Evolutionary conservation across 2,329 filamentous ascomycete genomes (phyloP).

Genomic region (Rhytidhysteron rufulum): DNA sequence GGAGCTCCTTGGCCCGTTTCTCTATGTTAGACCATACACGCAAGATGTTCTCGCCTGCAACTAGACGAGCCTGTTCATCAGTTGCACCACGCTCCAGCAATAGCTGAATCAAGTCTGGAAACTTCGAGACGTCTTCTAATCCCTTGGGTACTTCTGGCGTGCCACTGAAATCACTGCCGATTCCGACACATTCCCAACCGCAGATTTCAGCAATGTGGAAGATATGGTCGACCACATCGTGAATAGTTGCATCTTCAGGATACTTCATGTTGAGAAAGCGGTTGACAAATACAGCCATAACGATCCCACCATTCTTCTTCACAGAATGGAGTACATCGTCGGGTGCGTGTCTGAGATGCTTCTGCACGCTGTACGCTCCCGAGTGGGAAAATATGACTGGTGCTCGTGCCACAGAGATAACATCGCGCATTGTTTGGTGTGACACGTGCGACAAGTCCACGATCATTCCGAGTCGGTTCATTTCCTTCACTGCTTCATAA

Average conservation of each 20-base stretch:
- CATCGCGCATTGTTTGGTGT: constrained; percentile 75
- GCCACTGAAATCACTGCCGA: constrained; percentile 48
- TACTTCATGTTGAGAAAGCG: not conserved
- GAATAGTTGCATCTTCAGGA: constrained; percentile 72
- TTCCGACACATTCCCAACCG: constrained; percentile 76
- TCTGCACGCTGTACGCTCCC: constrained; percentile 71
- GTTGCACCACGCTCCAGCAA: constrained; percentile 4
- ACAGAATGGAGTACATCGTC: constrained; percentile 74
- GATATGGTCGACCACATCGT: constrained; percentile 73
- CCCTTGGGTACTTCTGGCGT: constrained; percentile 1
- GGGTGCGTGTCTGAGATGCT: constrained; percentile 80
- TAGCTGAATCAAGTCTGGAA: constrained; percentile 3
- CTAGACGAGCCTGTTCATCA: constrained; percentile 1
- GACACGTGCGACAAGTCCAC: constrained; percentile 76
- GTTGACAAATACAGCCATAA: constrained; percentile 80
- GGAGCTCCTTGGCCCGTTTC: not conserved
- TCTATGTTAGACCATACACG: constrained; percentile 4
- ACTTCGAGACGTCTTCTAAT: constrained; percentile 8
- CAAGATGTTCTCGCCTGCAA: constrained; percentile 7
- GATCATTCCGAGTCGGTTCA: constrained; percentile 88
- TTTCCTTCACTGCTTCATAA: constrained; percentile 66
- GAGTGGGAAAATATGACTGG: constrained; percentile 84
- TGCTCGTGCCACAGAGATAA: constrained; percentile 66
- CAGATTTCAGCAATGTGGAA: constrained; percentile 73
- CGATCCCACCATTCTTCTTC: constrained; percentile 63